These are phyloP conservation scores for Russula sp. DNA, from an alignment of 768 basidiomycete genomes.

Conservation along the genomic window DNA sequence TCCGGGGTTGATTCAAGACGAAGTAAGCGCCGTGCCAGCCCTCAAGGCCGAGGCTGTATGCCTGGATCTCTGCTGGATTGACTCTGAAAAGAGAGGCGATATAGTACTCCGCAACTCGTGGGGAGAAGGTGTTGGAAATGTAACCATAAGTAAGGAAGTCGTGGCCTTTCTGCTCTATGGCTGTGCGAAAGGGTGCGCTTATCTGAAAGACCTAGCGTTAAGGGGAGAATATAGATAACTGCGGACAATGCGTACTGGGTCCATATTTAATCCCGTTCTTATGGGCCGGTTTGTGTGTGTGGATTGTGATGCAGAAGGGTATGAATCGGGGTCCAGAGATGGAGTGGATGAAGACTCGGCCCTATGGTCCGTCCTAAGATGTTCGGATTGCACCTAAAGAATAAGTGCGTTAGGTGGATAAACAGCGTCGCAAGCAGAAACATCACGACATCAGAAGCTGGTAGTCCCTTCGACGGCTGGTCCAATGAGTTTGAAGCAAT, in stretches of 20 bases:
- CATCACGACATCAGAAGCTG: not conserved
- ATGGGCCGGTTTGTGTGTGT: no score
- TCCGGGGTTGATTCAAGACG: not conserved
- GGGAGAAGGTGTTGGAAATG: slow-evolving; percentile 10
- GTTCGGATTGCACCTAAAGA: not conserved
- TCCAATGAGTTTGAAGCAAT: not conserved
- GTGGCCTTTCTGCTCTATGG: no score
- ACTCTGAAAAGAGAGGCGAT: slow-evolving; percentile 2
- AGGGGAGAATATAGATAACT: not conserved
- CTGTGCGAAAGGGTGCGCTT: no score
- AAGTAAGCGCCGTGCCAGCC: not conserved
- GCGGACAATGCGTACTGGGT: not conserved
- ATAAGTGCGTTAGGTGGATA: not conserved
- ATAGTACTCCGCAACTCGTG: not conserved
- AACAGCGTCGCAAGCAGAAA: not conserved
- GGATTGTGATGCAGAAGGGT: no score
- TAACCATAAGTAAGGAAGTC: slow-evolving; percentile 7
- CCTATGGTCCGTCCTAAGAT: not conserved
- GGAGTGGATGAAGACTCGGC: not conserved
- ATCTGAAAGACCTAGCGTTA: slow-evolving; percentile 1
- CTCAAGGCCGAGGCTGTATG: not conserved
- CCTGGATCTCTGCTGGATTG: not conserved
- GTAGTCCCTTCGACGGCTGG: not conserved
- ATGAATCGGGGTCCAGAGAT: not conserved
- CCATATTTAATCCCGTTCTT: not conserved